Conservation (phyloP, 768 basidiomycete species). For the Cyathus striatus region DNA sequence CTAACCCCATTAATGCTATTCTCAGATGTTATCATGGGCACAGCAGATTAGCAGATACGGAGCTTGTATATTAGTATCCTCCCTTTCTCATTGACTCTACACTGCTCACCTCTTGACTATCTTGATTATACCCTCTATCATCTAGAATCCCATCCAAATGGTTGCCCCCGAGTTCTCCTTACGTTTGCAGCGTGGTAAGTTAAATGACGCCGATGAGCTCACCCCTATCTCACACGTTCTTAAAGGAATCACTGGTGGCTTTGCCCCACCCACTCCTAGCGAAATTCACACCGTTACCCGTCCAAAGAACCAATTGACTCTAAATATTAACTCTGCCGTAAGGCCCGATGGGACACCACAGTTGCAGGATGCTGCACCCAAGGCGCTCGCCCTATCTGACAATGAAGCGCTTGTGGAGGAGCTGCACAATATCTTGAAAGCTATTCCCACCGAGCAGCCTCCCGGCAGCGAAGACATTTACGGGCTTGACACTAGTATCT, state of each 20-base stretch:
- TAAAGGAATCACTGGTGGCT: conserved; percentile 72
- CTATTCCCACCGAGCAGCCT: conserved; percentile 50
- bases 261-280: conserved; percentile 61
- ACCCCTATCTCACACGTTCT: background rate
- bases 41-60: background rate
- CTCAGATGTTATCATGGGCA: no score
- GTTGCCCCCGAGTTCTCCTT: conserved; percentile 48
- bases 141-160: no score
- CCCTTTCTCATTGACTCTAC: conserved; percentile 11
- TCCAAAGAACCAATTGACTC: conserved; percentile 20
- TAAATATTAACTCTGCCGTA: conserved; percentile 40
- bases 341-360: conserved; percentile 44
- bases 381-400: conserved; percentile 27
- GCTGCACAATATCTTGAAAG: conserved; percentile 54
- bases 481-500: conserved; percentile 60
- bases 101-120: no score
- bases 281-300: conserved; percentile 51
- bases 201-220: background rate
- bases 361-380: conserved; percentile 36
- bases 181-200: conserved; percentile 56
- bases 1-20: conserved; percentile 1
- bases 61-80: conserved; percentile 1
- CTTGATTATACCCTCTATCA: no score
- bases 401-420: conserved; percentile 45
- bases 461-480: conserved; percentile 72